These are phyloP conservation scores for Mortierella sp. DNA, from an alignment of 371 early-diverging fungal species.

Conservation along the genomic window DNA sequence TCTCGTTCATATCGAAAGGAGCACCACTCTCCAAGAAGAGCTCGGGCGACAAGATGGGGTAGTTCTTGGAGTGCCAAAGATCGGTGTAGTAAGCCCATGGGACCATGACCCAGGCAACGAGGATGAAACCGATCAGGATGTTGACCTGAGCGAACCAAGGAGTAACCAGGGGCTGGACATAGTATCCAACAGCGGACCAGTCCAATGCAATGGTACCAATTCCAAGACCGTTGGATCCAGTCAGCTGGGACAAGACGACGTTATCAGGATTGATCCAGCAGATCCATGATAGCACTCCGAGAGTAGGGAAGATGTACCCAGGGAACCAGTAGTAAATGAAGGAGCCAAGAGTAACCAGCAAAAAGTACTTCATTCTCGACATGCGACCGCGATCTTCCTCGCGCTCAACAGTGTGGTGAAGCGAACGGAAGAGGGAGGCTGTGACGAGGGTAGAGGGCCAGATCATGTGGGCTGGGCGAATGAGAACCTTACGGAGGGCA, in stretches of 20 bases:
- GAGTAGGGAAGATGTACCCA: conserved; percentile 57
- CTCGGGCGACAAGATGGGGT: conserved; percentile 13
- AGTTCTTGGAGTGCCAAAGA: conserved; percentile 28
- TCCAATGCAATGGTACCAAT: conserved; percentile 38
- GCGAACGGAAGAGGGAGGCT: conserved; percentile 75
- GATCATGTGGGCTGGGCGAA: conserved; percentile 83
- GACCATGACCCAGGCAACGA: conserved; percentile 31
- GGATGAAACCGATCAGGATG: conserved; percentile 32
- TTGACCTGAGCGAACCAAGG: conserved; percentile 50
- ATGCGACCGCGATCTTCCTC: conserved; percentile 56
- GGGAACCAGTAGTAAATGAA: conserved; percentile 69
- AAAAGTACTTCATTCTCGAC: conserved; percentile 70
- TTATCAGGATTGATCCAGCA: conserved; percentile 74
- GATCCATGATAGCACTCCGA: conserved; percentile 63
- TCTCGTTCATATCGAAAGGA: conserved; percentile 3
- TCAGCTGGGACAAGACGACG: conserved; percentile 62
- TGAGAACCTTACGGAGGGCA: conserved; percentile 74
- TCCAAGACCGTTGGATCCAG: conserved; percentile 52
- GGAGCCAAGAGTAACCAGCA: conserved; percentile 59
- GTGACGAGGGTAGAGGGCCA: conserved; percentile 86
- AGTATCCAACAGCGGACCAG: conserved; percentile 30
- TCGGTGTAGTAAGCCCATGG: conserved; percentile 32
- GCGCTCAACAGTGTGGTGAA: conserved; percentile 62
- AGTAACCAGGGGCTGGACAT: conserved; percentile 18
- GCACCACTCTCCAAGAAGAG: conserved; percentile 17